Evolutionary conservation across 2,329 filamentous ascomycete species (phyloP).

Genomic region (Claviceps paspali): DNA sequence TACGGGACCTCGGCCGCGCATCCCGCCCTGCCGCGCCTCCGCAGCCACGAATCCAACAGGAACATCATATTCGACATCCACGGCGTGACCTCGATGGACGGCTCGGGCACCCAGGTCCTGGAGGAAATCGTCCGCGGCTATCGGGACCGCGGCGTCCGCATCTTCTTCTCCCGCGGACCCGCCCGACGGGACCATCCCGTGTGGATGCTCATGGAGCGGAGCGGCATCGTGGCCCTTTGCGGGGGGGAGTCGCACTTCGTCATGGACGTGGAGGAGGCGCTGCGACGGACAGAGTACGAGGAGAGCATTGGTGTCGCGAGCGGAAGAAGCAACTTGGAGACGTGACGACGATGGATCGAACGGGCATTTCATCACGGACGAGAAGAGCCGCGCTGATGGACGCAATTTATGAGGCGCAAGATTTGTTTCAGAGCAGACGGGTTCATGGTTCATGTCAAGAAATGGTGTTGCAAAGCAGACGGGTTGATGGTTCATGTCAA

Average conservation of each 20-base stretch:
- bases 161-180: conserved; percentile 55
- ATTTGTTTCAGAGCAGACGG: no score
- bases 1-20: conserved; percentile 80
- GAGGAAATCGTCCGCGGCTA: conserved; percentile 78
- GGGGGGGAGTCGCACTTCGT: conserved; percentile 72
- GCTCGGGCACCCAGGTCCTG: conserved; percentile 81
- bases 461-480: no score
- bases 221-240: conserved; percentile 72
- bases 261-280: conserved; percentile 66
- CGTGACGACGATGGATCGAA: no score
- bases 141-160: conserved; percentile 56
- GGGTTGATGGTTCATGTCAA: no score
- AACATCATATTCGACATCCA: conserved; percentile 97
- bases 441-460: no score
- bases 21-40: conserved; percentile 69
- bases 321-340: conserved; percentile 4
- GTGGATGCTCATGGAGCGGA: conserved; percentile 57
- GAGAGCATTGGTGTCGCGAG: conserved; percentile 24
- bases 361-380: no score
- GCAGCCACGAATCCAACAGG: conserved; percentile 64
- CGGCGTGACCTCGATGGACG: conserved; percentile 89
- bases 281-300: conserved; percentile 65
- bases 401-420: no score
- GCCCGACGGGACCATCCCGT: conserved; percentile 36
- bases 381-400: no score